phyloP scores from a whole-genome alignment of 2,329 filamentous ascomycete genomes.

The Fusarium metavorans region DNA sequence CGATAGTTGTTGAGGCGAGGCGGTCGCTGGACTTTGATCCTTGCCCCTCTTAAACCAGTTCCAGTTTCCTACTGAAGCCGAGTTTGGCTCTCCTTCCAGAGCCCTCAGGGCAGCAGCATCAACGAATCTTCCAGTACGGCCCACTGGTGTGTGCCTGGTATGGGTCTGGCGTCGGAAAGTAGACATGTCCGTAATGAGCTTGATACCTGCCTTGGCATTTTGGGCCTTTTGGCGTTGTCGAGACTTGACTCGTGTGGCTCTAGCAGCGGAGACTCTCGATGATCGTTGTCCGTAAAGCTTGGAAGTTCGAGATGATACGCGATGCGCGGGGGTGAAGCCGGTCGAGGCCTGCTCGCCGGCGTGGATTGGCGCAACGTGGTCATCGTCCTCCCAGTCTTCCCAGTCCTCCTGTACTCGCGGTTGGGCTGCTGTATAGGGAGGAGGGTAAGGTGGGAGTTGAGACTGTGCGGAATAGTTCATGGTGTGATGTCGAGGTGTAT shows the following conservation, averaged over 20 bases:
- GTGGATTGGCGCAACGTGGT: constrained; percentile 55
- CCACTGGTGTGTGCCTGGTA: constrained; percentile 46
- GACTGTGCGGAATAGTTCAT: constrained; percentile 30
- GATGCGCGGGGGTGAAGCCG: constrained; percentile 30
- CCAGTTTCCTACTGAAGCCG: constrained; percentile 68
- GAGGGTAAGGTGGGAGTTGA: constrained; percentile 26
- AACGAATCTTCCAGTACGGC: constrained; percentile 61
- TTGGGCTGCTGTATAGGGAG: constrained; percentile 31
- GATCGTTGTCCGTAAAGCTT: constrained; percentile 38
- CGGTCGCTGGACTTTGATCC: constrained; percentile 43
- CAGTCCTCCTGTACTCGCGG: constrained; percentile 56
- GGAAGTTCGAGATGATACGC: constrained; percentile 24
- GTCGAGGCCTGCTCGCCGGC: constrained; percentile 52
- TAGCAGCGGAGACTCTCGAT: constrained; percentile 55
- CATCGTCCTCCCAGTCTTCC: constrained; percentile 67
- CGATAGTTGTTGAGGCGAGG: constrained; percentile 39
- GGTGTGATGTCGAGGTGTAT: constrained; percentile 16
- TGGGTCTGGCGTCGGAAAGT: constrained; percentile 59
- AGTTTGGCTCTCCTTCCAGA: constrained; percentile 67
- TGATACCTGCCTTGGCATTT: constrained; percentile 73
- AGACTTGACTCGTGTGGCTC: constrained; percentile 65
- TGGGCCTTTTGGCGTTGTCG: constrained; percentile 70
- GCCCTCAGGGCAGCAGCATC: constrained; percentile 71
- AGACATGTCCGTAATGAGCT: constrained; percentile 77
- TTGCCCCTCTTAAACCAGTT: constrained; percentile 65